Evolutionary conservation across 805 yeast genomes (phyloP), one percentile per base, ranked within the genome.

Genomic region (Candida pseudofarinosa): DNA sequence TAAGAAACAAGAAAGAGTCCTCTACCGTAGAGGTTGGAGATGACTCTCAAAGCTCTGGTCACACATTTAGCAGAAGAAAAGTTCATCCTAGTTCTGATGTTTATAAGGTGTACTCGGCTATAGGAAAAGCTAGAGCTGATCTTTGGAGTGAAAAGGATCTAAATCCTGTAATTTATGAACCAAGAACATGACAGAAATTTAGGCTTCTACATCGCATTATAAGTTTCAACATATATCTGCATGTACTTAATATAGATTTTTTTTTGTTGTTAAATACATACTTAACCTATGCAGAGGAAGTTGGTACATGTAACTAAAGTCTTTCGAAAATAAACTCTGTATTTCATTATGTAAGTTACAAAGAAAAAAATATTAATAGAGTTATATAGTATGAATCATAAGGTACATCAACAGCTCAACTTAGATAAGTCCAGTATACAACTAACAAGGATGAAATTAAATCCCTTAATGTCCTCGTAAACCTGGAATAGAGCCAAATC

Each of bases 91-190:
- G 26, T 13, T 15, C 34, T n/a, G 51, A 50, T 20, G 38, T 47
- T n/a, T 44, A 61, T 43, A 52, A 62, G 32, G 37, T 49, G 28
- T 62, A 55, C 43, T 53, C 62, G 4, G 54, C 51, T 20, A 57
- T 64, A 8, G 69, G 69, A 4, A 44, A 45, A 37, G 52, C 53
- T 8, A 48, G 69, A 32, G 45, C 54, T 20, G 51, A 52, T 28
- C 38, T 45, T 41, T 64, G 68, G 69, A 46, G 48, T 19, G 39
- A 45, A 5, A 42, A 52, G 33, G 67, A 63, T 35, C 23, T 39
- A 4, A 52, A 57, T 17, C 56, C 57, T 5, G 47, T 52, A 39
- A 46, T 54, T 19, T 56, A 51, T 41, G 39, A 45, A 33, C 50
- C 59, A 13, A 52, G 46, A 10, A 26, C 41, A 39, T 35, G 37